Evolutionary conservation across 1,284 basidiomycete species (phyloP).

Genomic region (Boletus albobrunnescens): DNA sequence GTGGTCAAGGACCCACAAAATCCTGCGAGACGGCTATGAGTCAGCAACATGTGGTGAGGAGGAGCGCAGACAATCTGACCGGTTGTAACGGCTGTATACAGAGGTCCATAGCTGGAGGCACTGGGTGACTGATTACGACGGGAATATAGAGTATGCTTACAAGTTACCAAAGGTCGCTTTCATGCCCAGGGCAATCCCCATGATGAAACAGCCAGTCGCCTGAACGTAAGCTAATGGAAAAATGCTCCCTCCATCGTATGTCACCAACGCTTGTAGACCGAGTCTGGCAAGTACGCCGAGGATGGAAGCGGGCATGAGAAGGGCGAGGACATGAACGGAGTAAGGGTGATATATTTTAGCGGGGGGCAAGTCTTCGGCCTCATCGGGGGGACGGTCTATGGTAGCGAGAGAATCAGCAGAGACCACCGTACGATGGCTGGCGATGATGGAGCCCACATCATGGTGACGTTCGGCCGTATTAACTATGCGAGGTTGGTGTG

Average conservation of each 20-base stretch:
- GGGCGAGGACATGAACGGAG: conserved; percentile 61
- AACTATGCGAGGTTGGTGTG: not conserved
- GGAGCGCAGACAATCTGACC: conserved; percentile 43
- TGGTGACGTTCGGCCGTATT: conserved; percentile 6
- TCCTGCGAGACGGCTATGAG: conserved; percentile 44
- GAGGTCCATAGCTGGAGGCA: conserved; percentile 63
- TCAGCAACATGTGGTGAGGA: conserved; percentile 3
- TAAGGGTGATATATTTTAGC: conserved; percentile 54
- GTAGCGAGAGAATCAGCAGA: conserved; percentile 44
- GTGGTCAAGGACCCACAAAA: conserved; percentile 97
- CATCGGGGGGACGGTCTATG: conserved; percentile 51
- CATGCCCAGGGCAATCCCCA: conserved; percentile 74
- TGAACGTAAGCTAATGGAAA: conserved; percentile 88
- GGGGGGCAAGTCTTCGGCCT: conserved; percentile 39
- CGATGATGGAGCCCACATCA: conserved; percentile 35
- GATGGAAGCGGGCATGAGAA: conserved; percentile 73
- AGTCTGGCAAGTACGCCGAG: conserved; percentile 77
- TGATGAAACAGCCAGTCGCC: conserved; percentile 85
- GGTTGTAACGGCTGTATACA: conserved; percentile 87
- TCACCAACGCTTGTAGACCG: conserved; percentile 67
- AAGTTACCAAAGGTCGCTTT: conserved; percentile 70
- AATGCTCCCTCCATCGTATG: conserved; percentile 72
- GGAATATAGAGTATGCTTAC: conserved; percentile 47
- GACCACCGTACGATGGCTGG: conserved; percentile 33
- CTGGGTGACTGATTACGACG: conserved; percentile 9